phyloP scores from a whole-genome alignment of 805 yeast genomes.

The Starmerella sp. region DNA sequence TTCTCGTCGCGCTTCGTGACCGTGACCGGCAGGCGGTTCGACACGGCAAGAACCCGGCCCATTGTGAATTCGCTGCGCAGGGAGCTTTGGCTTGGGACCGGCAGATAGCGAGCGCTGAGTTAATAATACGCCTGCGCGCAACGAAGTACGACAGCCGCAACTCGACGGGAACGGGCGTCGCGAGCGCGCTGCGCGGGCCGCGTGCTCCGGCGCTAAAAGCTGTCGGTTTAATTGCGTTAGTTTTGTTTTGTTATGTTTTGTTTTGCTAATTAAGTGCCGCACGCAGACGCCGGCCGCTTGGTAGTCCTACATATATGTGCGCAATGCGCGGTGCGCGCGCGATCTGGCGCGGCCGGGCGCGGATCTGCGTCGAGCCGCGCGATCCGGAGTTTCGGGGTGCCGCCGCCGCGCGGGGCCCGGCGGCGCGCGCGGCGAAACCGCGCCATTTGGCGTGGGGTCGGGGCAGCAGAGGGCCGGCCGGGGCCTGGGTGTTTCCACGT shows the following conservation, averaged over 20 bases:
- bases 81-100: neutral
- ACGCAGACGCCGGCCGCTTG: no score
- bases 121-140: constrained; percentile 1
- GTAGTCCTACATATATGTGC: no score
- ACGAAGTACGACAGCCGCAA: neutral
- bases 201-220: no score
- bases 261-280: no score
- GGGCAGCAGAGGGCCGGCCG: neutral
- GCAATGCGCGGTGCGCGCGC: no score
- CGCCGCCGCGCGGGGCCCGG: no score
- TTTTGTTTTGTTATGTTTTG: no score
- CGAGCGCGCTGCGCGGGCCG: neutral
- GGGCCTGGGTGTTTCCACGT: neutral
- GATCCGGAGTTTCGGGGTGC: no score
- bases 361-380: no score
- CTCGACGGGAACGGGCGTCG: neutral
- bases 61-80: neutral
- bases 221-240: no score
- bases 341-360: no score
- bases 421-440: no score
- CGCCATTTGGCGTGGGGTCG: neutral
- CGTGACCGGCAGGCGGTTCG: constrained; percentile 82
- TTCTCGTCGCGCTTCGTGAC: constrained; percentile 34
- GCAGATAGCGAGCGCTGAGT: neutral
- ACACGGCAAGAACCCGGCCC: constrained; percentile 63